Conservation (phyloP, 2,329 filamentous ascomycete genomes). For the Plenodomus biglobosus region DNA sequence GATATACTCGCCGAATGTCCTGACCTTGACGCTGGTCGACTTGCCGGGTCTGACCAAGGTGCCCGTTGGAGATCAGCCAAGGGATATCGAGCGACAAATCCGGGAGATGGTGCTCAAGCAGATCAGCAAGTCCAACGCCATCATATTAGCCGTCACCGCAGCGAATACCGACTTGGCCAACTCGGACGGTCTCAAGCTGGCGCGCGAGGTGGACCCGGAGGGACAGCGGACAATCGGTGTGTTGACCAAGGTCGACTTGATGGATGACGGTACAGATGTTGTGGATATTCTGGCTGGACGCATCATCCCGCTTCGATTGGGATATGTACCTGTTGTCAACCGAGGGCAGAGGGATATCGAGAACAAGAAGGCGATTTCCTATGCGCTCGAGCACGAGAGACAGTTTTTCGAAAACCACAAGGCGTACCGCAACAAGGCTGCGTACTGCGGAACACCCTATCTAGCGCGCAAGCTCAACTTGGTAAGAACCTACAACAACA, state of each 20-base stretch:
- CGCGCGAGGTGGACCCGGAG: slow-evolving; percentile 94
- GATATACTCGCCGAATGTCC: slow-evolving; percentile 97
- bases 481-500: slow-evolving; percentile 42
- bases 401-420: slow-evolving; percentile 98
- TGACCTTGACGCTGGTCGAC: slow-evolving; percentile 95
- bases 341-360: slow-evolving; percentile 97
- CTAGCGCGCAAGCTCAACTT: slow-evolving; percentile 95
- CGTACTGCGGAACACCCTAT: slow-evolving; percentile 97
- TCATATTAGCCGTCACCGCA: slow-evolving; percentile 92
- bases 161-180: slow-evolving; percentile 98
- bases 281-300: slow-evolving; percentile 97
- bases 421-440: slow-evolving; percentile 96
- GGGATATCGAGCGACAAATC: slow-evolving; percentile 96
- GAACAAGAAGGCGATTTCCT: slow-evolving; percentile 92
- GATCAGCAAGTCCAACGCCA: slow-evolving; percentile 97
- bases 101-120: slow-evolving; percentile 98
- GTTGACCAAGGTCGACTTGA: slow-evolving; percentile 96
- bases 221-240: slow-evolving; percentile 98
- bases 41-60: slow-evolving; percentile 95
- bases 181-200: slow-evolving; percentile 94
- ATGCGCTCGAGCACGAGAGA: slow-evolving; percentile 90
- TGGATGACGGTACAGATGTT: slow-evolving; percentile 98
- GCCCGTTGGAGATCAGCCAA: slow-evolving; percentile 91
- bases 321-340: slow-evolving; percentile 98
- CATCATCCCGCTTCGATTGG: slow-evolving; percentile 91